phyloP scores from a whole-genome alignment of 352 stramenopile genomes.

The Phytophthora constricta region DNA sequence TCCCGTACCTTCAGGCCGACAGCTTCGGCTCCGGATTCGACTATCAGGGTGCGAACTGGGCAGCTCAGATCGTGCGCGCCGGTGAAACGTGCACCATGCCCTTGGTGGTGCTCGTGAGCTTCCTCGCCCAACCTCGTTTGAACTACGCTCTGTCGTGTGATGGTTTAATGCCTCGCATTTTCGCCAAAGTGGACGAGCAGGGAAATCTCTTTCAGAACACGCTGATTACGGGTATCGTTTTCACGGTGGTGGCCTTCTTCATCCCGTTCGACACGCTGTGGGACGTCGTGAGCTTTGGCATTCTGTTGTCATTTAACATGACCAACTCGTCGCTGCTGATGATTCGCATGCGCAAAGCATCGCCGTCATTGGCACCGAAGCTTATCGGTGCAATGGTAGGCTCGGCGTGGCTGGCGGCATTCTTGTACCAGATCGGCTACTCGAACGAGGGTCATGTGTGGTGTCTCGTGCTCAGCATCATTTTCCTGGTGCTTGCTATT shows the following conservation, averaged over 20 bases:
- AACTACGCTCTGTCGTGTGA: slow-evolving; percentile 94
- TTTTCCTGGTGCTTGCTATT: slow-evolving; percentile 55
- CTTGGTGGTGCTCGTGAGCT: slow-evolving; percentile 93
- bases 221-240: slow-evolving; percentile 67
- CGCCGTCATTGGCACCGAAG: slow-evolving; percentile 43
- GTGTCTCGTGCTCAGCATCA: slow-evolving; percentile 46
- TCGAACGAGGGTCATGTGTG: slow-evolving; percentile 33
- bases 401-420: slow-evolving; percentile 44
- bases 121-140: slow-evolving; percentile 93
- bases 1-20: slow-evolving; percentile 38
- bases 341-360: slow-evolving; percentile 63
- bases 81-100: slow-evolving; percentile 68
- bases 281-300: slow-evolving; percentile 90
- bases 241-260: slow-evolving; percentile 71
- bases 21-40: slow-evolving; percentile 61
- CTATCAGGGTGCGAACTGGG: slow-evolving; percentile 45
- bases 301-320: slow-evolving; percentile 88
- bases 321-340: slow-evolving; percentile 80
- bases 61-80: slow-evolving; percentile 55
- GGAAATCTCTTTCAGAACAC: slow-evolving; percentile 85
- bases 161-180: slow-evolving; percentile 92
- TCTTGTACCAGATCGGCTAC: slow-evolving; percentile 71
- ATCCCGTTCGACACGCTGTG: slow-evolving; percentile 83
- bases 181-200: slow-evolving; percentile 85
- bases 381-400: slow-evolving; percentile 51